Conservation (phyloP, 768 basidiomycete species). For the Coprinopsis strossmayeri region DNA sequence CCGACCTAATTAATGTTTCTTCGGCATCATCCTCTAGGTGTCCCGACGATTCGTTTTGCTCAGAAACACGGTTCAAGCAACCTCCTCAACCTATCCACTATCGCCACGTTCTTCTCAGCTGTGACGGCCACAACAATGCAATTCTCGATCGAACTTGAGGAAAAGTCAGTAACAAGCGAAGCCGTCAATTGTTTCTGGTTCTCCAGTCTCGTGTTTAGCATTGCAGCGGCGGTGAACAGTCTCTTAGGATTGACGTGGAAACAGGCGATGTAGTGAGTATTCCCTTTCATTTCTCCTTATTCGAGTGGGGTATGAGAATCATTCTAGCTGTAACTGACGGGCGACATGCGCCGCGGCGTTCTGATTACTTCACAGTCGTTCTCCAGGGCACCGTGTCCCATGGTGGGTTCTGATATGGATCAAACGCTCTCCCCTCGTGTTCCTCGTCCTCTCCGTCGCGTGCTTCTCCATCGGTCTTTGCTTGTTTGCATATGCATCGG, state of each 20-base stretch:
- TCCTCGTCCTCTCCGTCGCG: conserved; percentile 78
- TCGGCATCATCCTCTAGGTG: conserved; percentile 47
- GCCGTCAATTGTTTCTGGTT: conserved; percentile 74
- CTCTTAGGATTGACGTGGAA: conserved; percentile 76
- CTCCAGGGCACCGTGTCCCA: conserved; percentile 68
- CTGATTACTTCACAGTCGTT: conserved; percentile 45
- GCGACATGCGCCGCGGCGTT: too few species aligned
- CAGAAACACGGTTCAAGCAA: conserved; percentile 69
- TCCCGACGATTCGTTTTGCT: conserved; percentile 70
- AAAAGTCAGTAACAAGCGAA: conserved; percentile 27
- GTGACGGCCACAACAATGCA: conserved; percentile 71
- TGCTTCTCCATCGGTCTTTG: conserved; percentile 77
- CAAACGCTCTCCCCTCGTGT: conserved; percentile 76
- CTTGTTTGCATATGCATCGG: conserved; percentile 70
- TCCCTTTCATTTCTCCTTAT: not conserved
- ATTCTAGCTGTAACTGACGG: too few species aligned
- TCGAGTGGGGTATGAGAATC: not conserved
- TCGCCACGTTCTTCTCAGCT: conserved; percentile 73
- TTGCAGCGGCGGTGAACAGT: conserved; percentile 71
- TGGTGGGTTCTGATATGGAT: conserved; percentile 89
- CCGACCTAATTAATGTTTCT: not conserved
- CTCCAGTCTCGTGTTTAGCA: conserved; percentile 68
- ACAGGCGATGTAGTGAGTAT: conserved; percentile 73
- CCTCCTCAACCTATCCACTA: conserved; percentile 66
- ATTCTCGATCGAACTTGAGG: conserved; percentile 46